phyloP scores from a whole-genome alignment of 192 early-diverging fungal species.

The Dispira simplex region DNA sequence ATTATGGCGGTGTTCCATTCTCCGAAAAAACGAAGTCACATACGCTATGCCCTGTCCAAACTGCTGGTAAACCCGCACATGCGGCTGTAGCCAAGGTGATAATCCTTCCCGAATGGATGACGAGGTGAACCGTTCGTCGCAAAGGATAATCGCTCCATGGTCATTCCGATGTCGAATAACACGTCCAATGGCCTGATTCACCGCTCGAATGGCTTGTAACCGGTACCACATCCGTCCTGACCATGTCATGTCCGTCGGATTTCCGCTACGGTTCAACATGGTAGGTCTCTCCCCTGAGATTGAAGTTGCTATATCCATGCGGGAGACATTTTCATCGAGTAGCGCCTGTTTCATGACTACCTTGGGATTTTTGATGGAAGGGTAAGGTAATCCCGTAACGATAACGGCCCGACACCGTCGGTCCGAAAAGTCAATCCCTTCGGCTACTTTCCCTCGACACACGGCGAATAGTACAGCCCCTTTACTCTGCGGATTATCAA shows the following conservation, averaged over 20 bases:
- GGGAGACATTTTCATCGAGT: conserved; percentile 12
- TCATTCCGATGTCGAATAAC: conserved; percentile 42
- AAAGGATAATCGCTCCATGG: conserved; percentile 48
- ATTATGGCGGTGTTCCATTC: not conserved
- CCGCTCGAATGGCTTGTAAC: conserved; percentile 43
- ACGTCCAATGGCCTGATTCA: conserved; percentile 42
- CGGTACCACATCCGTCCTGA: conserved; percentile 41
- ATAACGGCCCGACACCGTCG: conserved; percentile 45
- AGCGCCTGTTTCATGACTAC: conserved; percentile 30
- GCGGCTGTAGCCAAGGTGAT: not conserved
- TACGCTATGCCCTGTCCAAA: not conserved
- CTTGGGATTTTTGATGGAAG: conserved; percentile 33
- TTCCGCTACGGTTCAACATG: not conserved
- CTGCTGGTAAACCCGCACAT: conserved; percentile 1
- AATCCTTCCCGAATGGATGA: not conserved
- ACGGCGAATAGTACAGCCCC: conserved; percentile 55
- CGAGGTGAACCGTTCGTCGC: conserved; percentile 15
- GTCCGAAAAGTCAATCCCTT: conserved; percentile 63
- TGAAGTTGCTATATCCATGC: no score
- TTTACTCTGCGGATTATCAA: conserved; percentile 14
- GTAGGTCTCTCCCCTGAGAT: no score
- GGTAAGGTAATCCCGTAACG: conserved; percentile 44
- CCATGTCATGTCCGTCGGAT: conserved; percentile 11
- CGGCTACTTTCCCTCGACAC: conserved; percentile 53
- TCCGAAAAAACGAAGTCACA: conserved; percentile 5